Conservation (phyloP, 176 grass and related monocot genomes). For the Musa beccarii region DNA sequence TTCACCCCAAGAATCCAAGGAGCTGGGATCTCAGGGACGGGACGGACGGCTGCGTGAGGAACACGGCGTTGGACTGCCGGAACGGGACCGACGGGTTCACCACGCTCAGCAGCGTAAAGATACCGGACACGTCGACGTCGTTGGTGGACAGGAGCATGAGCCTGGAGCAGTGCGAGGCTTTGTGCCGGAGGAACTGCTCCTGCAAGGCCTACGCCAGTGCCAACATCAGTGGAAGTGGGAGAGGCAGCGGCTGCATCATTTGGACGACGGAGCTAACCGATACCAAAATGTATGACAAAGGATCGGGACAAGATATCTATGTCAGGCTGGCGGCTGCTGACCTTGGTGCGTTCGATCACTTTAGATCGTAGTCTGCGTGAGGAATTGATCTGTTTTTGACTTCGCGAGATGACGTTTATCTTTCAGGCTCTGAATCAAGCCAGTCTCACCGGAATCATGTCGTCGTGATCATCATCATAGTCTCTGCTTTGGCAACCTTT, state of each 20-base stretch:
- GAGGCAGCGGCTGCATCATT: neutral
- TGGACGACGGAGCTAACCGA: neutral
- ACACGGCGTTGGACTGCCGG: slow-evolving; percentile 36
- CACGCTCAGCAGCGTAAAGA: slow-evolving; percentile 28
- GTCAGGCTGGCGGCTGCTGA: neutral
- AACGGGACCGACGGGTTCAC: slow-evolving; percentile 50
- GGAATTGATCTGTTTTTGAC: too few relatives aligned
- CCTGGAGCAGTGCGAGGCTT: slow-evolving; percentile 44
- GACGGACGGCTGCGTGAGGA: slow-evolving; percentile 44
- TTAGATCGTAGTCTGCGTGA: too few relatives aligned
- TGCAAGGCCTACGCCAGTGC: slow-evolving; percentile 5
- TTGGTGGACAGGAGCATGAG: slow-evolving; percentile 34
- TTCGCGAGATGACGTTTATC: too few relatives aligned
- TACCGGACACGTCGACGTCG: slow-evolving; percentile 59
- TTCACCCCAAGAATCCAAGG: slow-evolving; percentile 36
- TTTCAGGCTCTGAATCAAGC: neutral
- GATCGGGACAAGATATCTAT: neutral
- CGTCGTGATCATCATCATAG: neutral
- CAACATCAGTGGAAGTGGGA: slow-evolving; percentile 8
- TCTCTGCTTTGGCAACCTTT: neutral
- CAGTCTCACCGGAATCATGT: neutral
- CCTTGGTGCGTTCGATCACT: neutral
- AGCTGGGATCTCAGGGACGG: slow-evolving; percentile 46
- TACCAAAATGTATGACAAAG: neutral
- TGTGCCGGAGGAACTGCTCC: slow-evolving; percentile 55